Evolutionary conservation across 176 grass and related monocot species (phyloP).

Genomic region (Musa schizocarpa): DNA sequence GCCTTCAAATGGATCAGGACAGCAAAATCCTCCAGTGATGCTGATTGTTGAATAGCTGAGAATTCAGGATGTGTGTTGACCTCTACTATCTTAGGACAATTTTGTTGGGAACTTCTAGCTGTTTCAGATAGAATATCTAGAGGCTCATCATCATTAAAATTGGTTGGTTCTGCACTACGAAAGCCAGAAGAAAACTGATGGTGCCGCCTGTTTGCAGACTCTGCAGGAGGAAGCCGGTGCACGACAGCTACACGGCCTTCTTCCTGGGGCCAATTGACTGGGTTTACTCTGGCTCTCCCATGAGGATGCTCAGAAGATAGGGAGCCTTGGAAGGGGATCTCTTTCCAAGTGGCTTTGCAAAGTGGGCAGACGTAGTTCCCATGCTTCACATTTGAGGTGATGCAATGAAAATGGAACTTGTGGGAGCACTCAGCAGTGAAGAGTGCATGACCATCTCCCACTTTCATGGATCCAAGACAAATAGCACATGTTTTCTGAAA

Average conservation of each 20-base stretch:
- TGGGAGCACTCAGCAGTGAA: slow-evolving; percentile 89
- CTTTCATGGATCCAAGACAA: slow-evolving; percentile 67
- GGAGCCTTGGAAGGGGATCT: slow-evolving; percentile 40
- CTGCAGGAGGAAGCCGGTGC: slow-evolving; percentile 29
- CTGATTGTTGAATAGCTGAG: slow-evolving; percentile 28
- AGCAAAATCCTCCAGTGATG: slow-evolving; percentile 31
- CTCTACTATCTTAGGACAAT: slow-evolving; percentile 31
- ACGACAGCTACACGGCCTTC: slow-evolving; percentile 37
- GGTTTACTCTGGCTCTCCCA: slow-evolving; percentile 54
- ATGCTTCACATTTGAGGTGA: slow-evolving; percentile 49
- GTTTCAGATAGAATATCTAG: slow-evolving; percentile 34
- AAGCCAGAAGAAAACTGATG: slow-evolving; percentile 21
- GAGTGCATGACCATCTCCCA: slow-evolving; percentile 63
- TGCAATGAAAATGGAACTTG: slow-evolving; percentile 67
- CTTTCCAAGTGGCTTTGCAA: slow-evolving; percentile 81
- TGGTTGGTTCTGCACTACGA: slow-evolving; percentile 26
- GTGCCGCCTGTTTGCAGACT: slow-evolving; percentile 33
- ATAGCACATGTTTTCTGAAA: slow-evolving; percentile 69
- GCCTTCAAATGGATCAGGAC: slow-evolving; percentile 88
- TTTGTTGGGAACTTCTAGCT: background rate
- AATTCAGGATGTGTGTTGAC: slow-evolving; percentile 54
- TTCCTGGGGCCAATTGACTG: slow-evolving; percentile 44
- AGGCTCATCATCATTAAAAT: slow-evolving; percentile 76
- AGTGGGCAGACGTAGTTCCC: slow-evolving; percentile 57
- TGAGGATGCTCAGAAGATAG: slow-evolving; percentile 30